Conservation (phyloP, 805 yeast species). For the Tetrapisispora iriomotensis region DNA sequence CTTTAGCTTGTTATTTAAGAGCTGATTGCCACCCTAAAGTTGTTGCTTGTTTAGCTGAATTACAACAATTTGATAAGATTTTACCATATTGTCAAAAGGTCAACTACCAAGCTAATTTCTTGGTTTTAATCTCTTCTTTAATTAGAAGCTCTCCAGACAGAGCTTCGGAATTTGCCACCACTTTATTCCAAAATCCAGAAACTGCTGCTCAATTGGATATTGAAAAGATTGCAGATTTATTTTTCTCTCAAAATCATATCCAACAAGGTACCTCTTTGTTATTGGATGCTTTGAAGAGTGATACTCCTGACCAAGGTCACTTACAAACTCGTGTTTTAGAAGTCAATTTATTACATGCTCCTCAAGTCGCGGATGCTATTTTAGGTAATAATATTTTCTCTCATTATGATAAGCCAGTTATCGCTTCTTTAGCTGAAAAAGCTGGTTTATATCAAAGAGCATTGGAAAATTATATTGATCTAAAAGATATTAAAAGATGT, state of each 20-base stretch:
- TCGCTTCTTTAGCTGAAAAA: constrained; percentile 87
- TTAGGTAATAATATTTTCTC: constrained; percentile 92
- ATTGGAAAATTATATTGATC: constrained; percentile 87
- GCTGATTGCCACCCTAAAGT: constrained; percentile 81
- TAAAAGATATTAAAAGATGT: constrained; percentile 91
- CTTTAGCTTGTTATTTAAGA: constrained; percentile 83
- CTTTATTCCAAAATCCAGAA: constrained; percentile 58
- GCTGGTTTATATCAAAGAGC: constrained; percentile 96
- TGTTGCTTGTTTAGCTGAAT: constrained; percentile 82
- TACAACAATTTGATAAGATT: constrained; percentile 94
- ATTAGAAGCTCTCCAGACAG: constrained; percentile 93
- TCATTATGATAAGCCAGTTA: constrained; percentile 87
- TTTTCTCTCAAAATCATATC: constrained; percentile 84
- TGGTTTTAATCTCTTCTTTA: constrained; percentile 80
- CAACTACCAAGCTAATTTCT: constrained; percentile 79
- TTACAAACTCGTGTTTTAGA: constrained; percentile 91
- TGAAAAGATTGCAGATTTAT: constrained; percentile 84
- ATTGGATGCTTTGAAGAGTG: constrained; percentile 88
- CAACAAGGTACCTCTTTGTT: constrained; percentile 98
- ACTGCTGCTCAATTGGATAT: constrained; percentile 55
- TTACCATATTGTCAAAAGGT: constrained; percentile 88
- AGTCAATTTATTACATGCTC: constrained; percentile 88
- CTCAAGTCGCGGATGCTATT: constrained; percentile 99
- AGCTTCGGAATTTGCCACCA: constrained; percentile 93
- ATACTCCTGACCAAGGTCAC: constrained; percentile 90